Evolutionary conservation across 306 rosid species (phyloP).

Genomic region (Styphnolobium japonicum): DNA sequence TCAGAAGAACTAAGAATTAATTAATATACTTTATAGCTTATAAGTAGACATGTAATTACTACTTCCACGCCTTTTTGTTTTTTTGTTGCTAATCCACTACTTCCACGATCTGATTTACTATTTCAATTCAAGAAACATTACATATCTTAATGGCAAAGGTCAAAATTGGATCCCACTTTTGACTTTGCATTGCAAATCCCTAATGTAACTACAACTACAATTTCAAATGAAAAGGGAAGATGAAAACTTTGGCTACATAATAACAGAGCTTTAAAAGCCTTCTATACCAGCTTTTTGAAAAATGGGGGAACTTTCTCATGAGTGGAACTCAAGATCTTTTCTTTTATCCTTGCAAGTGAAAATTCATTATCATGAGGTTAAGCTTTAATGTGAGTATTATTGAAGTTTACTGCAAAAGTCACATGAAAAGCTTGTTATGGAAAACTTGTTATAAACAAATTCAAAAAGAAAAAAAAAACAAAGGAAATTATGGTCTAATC

Average conservation of each 20-base stretch:
- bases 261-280: not conserved
- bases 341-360: conserved; percentile 30
- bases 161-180: not conserved
- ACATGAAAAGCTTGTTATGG: not conserved
- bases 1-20: not conserved
- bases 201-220: not conserved
- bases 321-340: conserved; percentile 38
- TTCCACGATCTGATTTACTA: not conserved
- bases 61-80: not conserved
- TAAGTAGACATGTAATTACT: not conserved
- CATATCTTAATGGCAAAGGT: too few relatives aligned
- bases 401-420: conserved; percentile 24
- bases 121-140: not conserved
- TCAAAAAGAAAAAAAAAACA: not conserved
- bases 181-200: too few relatives aligned
- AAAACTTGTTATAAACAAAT: conserved; percentile 15
- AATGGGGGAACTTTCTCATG: conserved; percentile 18
- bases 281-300: not conserved
- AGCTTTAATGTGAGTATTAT: conserved; percentile 32
- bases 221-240: not conserved
- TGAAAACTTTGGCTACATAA: not conserved
- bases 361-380: conserved; percentile 36
- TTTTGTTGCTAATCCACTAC: too few relatives aligned
- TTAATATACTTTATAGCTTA: not conserved
- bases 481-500: not conserved